Conservation (phyloP, 2,329 filamentous ascomycete species). For the Blastomyces percursus region DNA sequence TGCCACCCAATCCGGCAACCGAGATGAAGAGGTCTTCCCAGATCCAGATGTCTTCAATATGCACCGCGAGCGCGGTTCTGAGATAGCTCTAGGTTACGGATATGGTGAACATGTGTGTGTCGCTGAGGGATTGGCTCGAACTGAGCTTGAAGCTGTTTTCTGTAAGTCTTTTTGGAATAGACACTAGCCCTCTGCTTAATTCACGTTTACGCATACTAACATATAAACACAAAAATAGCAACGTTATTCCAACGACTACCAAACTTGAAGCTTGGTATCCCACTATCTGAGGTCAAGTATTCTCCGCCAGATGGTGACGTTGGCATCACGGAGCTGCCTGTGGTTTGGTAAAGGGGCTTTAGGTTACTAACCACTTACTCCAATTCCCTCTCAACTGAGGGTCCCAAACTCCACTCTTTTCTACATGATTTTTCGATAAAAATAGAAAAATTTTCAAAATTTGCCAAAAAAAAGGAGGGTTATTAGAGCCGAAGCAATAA, state of each 20-base stretch:
- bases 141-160: conserved; percentile 37
- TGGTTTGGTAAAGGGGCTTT: conserved; percentile 17
- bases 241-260: conserved; percentile 33
- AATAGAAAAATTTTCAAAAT: not conserved
- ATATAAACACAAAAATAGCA: conserved; percentile 15
- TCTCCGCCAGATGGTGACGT: conserved; percentile 32
- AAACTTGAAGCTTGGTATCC: conserved; percentile 31
- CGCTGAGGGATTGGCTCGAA: conserved; percentile 35
- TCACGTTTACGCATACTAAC: not conserved
- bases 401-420: conserved; percentile 2
- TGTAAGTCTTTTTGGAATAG: conserved; percentile 22
- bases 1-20: conserved; percentile 39
- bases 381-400: not conserved
- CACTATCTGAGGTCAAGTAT: conserved; percentile 32
- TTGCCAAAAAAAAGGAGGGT: not conserved
- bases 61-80: conserved; percentile 26
- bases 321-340: conserved; percentile 32
- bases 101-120: conserved; percentile 40
- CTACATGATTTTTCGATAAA: not conserved
- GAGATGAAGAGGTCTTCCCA: conserved; percentile 37
- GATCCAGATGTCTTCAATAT: conserved; percentile 38
- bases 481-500: not conserved
- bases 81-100: conserved; percentile 37
- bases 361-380: not conserved
- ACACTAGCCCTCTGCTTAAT: not conserved